Evolutionary conservation across 2,329 filamentous ascomycete genomes (phyloP).

Genomic region (Pseudocercospora fijiensis): DNA sequence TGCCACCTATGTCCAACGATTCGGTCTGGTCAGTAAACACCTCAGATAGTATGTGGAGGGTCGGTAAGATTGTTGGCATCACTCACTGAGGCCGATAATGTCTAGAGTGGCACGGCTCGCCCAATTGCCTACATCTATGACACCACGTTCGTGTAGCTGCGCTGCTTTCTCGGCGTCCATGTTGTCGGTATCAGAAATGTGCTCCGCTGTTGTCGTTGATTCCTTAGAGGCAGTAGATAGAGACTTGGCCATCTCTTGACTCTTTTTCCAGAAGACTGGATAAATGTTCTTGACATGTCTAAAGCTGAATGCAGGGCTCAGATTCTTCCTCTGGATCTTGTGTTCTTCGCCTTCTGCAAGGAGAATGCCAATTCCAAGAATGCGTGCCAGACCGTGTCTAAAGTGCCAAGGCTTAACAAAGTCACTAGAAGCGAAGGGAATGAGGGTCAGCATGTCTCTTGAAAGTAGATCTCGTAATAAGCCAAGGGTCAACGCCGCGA

Average conservation of each 20-base stretch:
- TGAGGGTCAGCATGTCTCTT: not conserved
- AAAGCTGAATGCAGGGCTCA: conserved; percentile 53
- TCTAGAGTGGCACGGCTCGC: conserved; percentile 56
- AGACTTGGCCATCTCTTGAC: conserved; percentile 42
- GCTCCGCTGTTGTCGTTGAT: conserved; percentile 11
- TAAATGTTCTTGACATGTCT: conserved; percentile 54
- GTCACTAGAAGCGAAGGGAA: conserved; percentile 30
- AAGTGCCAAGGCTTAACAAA: conserved; percentile 50
- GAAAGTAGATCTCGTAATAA: not conserved
- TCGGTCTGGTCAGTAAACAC: not conserved
- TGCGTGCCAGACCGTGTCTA: conserved; percentile 57
- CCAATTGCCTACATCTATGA: conserved; percentile 49
- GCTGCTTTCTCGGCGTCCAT: conserved; percentile 29
- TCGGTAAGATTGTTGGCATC: not conserved
- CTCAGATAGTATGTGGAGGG: not conserved
- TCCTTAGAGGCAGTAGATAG: conserved; percentile 38
- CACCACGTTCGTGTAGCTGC: conserved; percentile 35
- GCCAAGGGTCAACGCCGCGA: not conserved
- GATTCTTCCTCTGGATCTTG: conserved; percentile 57
- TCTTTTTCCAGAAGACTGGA: conserved; percentile 50
- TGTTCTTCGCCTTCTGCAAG: conserved; percentile 90
- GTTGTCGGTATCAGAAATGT: conserved; percentile 21
- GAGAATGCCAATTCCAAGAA: conserved; percentile 70
- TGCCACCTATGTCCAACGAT: conserved; percentile 37
- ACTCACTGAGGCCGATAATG: conserved; percentile 54